Evolutionary conservation across 805 yeast species (phyloP).

Genomic region (Priceomyces fermenticarens): DNA sequence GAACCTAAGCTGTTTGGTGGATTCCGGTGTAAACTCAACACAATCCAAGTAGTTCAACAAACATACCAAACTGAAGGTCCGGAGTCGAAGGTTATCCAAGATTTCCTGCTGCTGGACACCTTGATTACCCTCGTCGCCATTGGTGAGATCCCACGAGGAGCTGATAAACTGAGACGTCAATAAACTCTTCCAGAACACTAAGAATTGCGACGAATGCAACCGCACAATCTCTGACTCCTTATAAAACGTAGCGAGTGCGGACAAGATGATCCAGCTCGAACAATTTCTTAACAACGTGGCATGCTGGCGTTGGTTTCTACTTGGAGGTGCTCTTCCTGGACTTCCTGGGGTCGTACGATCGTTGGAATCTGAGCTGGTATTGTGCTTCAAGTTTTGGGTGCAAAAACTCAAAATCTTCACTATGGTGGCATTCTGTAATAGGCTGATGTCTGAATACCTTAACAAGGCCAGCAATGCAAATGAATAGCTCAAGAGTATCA

Average conservation of each 20-base stretch:
- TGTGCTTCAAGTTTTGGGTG: constrained; percentile 43
- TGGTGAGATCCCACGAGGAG: constrained; percentile 11
- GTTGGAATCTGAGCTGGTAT: constrained; percentile 12
- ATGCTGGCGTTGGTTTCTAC: constrained; percentile 8
- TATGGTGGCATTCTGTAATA: constrained; percentile 37
- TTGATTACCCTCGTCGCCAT: constrained; percentile 6
- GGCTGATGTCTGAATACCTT: constrained; percentile 31
- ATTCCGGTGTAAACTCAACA: constrained; percentile 38
- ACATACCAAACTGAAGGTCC: constrained; percentile 38
- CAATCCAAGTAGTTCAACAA: constrained; percentile 37
- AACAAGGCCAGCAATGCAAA: constrained; percentile 34
- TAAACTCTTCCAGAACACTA: constrained; percentile 43
- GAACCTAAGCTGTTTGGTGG: constrained; percentile 39
- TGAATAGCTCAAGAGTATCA: constrained; percentile 30
- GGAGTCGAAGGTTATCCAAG: constrained; percentile 30
- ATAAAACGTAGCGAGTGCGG: constrained; percentile 38
- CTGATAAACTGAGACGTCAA: constrained; percentile 40
- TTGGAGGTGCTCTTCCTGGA: too few relatives aligned
- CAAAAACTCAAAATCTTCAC: constrained; percentile 43
- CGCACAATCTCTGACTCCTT: constrained; percentile 41
- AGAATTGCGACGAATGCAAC: constrained; percentile 41
- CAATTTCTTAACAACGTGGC: constrained; percentile 22
- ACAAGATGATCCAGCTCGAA: constrained; percentile 40
- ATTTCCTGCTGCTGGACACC: constrained; percentile 25
- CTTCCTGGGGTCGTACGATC: too few relatives aligned